Evolutionary conservation across 23 red algal genomes (phyloP).

Genomic region (Rhodosorus marinus): DNA sequence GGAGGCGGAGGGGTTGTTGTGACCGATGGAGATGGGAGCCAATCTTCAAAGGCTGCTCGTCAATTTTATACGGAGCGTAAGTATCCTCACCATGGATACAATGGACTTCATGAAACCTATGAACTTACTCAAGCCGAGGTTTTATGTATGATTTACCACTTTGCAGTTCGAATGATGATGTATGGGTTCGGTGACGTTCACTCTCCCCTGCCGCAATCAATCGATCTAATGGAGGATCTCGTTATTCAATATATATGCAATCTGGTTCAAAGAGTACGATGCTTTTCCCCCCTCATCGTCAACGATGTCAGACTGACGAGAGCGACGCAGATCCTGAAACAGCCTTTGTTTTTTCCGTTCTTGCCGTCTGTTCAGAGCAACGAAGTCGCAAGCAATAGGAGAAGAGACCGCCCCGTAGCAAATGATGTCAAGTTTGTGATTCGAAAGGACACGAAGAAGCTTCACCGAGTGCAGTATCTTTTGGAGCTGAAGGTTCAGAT

Average conservation of each 20-base stretch:
- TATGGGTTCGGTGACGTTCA: constrained; percentile 88
- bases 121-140: too few species aligned
- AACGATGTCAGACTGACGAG: neutral
- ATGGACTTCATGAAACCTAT: too few species aligned
- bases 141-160: too few species aligned
- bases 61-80: too few species aligned
- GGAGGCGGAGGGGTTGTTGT: too few species aligned
- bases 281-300: neutral
- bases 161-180: constrained; percentile 92
- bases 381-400: constrained; percentile 40
- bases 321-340: neutral
- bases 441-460: constrained; percentile 41
- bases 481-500: constrained; percentile 87
- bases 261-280: constrained; percentile 36
- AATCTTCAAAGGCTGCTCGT: too few species aligned
- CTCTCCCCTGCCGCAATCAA: constrained; percentile 43
- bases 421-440: constrained; percentile 82
- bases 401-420: constrained; percentile 50
- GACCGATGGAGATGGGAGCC: too few species aligned
- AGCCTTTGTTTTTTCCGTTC: neutral
- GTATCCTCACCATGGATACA: too few species aligned
- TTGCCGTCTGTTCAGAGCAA: constrained; percentile 8
- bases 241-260: constrained; percentile 59
- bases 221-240: constrained; percentile 63
- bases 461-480: constrained; percentile 82